Evolutionary conservation across 2,329 filamentous ascomycete species (phyloP), one percentile per base, ranked within the genome.

Genomic region (Microsporum canis): DNA sequence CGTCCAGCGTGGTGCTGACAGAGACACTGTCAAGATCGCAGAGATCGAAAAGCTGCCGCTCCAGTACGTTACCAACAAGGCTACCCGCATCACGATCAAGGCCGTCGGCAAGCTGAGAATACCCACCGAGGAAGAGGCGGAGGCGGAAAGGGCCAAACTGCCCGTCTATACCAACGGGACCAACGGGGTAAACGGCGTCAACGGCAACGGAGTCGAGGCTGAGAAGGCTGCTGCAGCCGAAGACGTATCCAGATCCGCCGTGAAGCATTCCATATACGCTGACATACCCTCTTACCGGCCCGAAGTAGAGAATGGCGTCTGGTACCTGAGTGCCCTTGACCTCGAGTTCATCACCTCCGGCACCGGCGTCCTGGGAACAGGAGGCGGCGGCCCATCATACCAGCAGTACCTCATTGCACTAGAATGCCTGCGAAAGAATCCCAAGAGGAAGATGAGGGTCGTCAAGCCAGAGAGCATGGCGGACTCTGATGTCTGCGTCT

Each of bases 381-480:
- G 75, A 10, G 73, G 74, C 12, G 73, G 74, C n/a, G 74, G 74
- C 2, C 71, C 75, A 43, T 70, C 75, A 8, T 76, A 76, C 63
- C 68, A 72, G n/a, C 75, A 79, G 60, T 79, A 77, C 33, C 69
- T 81, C 39, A 76, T 79, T 63, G 70, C 73, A 8, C 64, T 79
- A 17, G 68, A 76, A 31, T 68, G 68, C 4, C 66, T 78, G 7
- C 67, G 71, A n/a, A 73, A 70, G 14, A 69, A 67, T 0, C 68
- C 69, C 1, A 49, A 51, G 66, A 72, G 56, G 70, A 71, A 58
- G 12, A 76, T 79, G 69, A 68, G 76, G 5, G 71, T 80, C 0
- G 69, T 80, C 1, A 70, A 74, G 0, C 72, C 75, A 0, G 69
- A 69, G 3, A 66, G 68, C 0, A 65, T 79, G 0, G 66, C 69